Evolutionary conservation across 192 early-diverging fungal species (phyloP), one percentile per base, ranked within the genome.

Genomic region (Dissophora ornata): DNA sequence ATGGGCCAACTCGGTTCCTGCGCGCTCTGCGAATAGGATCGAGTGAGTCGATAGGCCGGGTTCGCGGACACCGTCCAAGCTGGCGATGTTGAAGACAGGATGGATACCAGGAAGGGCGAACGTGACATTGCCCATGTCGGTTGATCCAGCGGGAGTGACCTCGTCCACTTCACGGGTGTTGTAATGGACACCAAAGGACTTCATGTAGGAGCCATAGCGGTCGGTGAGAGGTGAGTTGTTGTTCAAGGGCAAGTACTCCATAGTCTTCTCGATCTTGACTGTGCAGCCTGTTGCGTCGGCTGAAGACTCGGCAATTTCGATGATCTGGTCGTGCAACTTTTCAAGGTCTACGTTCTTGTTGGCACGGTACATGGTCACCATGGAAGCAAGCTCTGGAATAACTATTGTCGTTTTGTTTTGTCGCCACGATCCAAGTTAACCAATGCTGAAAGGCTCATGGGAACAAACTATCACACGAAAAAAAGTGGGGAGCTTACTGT

Each of bases 51-150:
- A 67, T 26, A 77, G 47, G 32, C 73, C 73, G 0, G 73, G 73
- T 21, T 79, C 68, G 45, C 71, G 61, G 13, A 40, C 80, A 1
- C 83, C 71, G 26, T 83, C 79, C 29, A 86, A 79, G 3, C 85
- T 90, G 21, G 87, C 83, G 57, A 88, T 88, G 24, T 84, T 82
- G 57, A 83, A 79, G 2, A 71, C 66, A 42, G 85, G 81, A 54
- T 91, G 90, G 59, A 89, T 73, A 6, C 86, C 85, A 25, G 92
- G 89, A 22, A 89, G 71, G 25, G 70, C 80, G 36, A 88, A 75
- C 7, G 88, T 89, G 22, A 94, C 79, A 47, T 94, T 93, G 25
- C 91, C 92, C 80, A 92, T 88, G 60, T 93, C 92, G 3, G 91
- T 90, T 8, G 83, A 85, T 19, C 87, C 91, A 6, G 67, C 62